Evolutionary conservation across 345 rosid genomes (phyloP).

Genomic region (Populus pruinosa): DNA sequence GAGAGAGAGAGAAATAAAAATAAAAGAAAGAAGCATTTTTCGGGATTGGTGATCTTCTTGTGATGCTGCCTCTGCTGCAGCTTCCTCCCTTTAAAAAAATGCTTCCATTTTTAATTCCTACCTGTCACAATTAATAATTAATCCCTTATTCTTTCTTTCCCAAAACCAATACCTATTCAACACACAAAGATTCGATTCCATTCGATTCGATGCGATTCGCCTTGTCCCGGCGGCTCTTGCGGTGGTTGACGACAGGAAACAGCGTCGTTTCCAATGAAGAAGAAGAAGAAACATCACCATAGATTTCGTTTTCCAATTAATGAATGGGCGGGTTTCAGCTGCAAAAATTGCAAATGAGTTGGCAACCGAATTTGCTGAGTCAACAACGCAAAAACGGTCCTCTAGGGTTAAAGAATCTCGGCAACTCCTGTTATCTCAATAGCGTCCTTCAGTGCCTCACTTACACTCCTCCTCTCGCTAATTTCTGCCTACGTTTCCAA

Average conservation of each 20-base stretch:
- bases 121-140: neutral
- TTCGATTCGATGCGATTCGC: conserved; percentile 17
- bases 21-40: neutral
- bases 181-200: neutral
- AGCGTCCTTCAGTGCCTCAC: conserved; percentile 93
- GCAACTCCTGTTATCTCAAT: conserved; percentile 95
- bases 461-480: conserved; percentile 95
- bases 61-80: neutral
- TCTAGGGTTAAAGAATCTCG: conserved; percentile 86
- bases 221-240: neutral
- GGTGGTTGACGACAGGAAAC: neutral
- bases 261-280: conserved; percentile 20
- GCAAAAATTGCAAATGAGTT: conserved; percentile 71
- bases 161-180: neutral
- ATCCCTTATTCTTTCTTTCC: neutral
- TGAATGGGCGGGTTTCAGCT: conserved; percentile 34
- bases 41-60: neutral
- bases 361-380: conserved; percentile 90
- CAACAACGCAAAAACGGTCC: conserved; percentile 70
- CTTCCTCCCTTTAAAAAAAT: neutral
- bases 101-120: neutral
- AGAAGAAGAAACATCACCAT: neutral
- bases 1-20: too few species aligned
- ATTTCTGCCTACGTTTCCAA: conserved; percentile 76
- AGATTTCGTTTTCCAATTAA: neutral